These are phyloP conservation scores for Boletus rufocinnamomeus DNA, from an alignment of 768 basidiomycete genomes.

Conservation along the genomic window DNA sequence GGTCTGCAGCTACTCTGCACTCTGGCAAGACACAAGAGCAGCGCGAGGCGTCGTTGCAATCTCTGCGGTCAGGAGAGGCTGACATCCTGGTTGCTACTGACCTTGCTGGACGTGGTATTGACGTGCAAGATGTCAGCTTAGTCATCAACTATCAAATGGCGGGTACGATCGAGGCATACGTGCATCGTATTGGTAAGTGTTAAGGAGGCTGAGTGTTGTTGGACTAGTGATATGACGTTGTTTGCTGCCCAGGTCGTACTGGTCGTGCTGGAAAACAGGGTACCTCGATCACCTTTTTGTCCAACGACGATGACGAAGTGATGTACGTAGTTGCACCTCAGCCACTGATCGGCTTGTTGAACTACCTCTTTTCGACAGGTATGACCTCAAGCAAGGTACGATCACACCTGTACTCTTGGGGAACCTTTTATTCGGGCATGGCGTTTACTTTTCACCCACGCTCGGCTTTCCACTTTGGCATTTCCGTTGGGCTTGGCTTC, in stretches of 20 bases:
- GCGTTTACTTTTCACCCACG: not conserved
- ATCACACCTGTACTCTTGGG: not conserved
- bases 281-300: slow-evolving; percentile 91
- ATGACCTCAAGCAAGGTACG: slow-evolving; percentile 92
- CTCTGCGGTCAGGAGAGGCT: slow-evolving; percentile 81
- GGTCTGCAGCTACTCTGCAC: slow-evolving; percentile 89
- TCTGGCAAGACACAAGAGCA: slow-evolving; percentile 98
- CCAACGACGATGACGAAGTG: slow-evolving; percentile 95
- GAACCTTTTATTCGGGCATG: not conserved
- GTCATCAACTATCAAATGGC: slow-evolving; percentile 99
- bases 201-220: not conserved
- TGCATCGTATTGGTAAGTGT: slow-evolving; percentile 90
- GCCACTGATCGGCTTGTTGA: slow-evolving; percentile 2
- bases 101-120: slow-evolving; percentile 97
- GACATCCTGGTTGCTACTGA: slow-evolving; percentile 96
- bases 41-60: slow-evolving; percentile 88
- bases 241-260: slow-evolving; percentile 73
- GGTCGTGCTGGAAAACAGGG: slow-evolving; percentile 98
- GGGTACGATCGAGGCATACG: slow-evolving; percentile 93
- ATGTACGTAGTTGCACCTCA: slow-evolving; percentile 62
- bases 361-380: slow-evolving; percentile 48
- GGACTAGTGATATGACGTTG: slow-evolving; percentile 5
- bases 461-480: not conserved
- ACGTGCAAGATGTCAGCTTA: slow-evolving; percentile 93
- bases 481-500: slow-evolving; percentile 1